Evolutionary conservation across 495 filamentous ascomycete genomes (phyloP).

Genomic region (Neurospora sp.): DNA sequence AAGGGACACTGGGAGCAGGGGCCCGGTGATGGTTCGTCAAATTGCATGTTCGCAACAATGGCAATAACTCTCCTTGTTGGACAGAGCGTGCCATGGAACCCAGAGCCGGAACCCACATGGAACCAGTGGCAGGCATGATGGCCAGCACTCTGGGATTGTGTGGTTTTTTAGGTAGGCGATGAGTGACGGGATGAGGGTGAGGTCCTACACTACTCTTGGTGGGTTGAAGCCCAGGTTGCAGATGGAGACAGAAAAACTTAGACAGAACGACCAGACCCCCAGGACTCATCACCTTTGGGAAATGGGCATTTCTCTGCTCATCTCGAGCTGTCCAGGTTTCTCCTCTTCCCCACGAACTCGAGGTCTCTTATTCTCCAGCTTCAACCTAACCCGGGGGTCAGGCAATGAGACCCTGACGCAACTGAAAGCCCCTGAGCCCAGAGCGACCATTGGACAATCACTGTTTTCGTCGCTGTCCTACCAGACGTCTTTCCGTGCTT

Average conservation of each 20-base stretch:
- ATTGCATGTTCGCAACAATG: slow-evolving; percentile 21
- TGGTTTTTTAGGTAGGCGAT: neutral
- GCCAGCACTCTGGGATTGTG: neutral
- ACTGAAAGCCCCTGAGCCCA: neutral
- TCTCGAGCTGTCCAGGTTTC: neutral
- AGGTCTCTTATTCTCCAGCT: neutral
- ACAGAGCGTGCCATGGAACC: neutral
- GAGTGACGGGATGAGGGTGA: neutral
- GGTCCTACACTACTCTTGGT: neutral
- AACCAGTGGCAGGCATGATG: neutral
- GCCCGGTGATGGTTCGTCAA: slow-evolving; percentile 23
- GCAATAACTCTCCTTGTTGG: slow-evolving; percentile 11
- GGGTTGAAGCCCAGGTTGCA: neutral
- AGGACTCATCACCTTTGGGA: neutral
- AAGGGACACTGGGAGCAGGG: slow-evolving; percentile 14
- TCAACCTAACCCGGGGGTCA: neutral
- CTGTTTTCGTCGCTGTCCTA: neutral
- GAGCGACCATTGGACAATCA: neutral
- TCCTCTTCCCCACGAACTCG: neutral
- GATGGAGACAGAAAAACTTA: neutral
- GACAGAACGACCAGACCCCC: neutral
- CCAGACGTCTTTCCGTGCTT: neutral
- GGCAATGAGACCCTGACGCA: neutral
- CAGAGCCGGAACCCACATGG: neutral
- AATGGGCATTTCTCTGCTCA: neutral